These are phyloP conservation scores for Suaeda aralocaspica DNA, from an alignment of 148 eudicot species.

Conservation along the genomic window DNA sequence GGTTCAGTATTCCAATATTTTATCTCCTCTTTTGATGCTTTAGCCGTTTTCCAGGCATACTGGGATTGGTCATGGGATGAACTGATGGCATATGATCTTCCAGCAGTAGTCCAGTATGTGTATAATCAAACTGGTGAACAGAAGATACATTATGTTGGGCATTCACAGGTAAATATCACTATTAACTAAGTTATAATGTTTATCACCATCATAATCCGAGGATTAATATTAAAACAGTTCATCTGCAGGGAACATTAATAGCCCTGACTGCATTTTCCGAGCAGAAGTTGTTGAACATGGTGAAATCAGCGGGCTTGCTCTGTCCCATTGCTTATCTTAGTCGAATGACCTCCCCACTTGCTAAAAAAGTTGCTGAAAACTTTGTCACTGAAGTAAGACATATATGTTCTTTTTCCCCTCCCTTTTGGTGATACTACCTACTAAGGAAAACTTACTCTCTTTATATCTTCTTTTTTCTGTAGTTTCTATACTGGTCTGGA, in stretches of 20 bases:
- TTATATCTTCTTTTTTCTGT: background rate
- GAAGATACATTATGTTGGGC: slow-evolving; percentile 62
- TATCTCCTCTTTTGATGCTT: background rate
- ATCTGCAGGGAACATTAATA: slow-evolving; percentile 50
- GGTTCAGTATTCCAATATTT: no score
- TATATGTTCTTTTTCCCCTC: background rate
- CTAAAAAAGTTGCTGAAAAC: slow-evolving; percentile 45
- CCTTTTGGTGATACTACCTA: background rate
- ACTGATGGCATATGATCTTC: slow-evolving; percentile 50
- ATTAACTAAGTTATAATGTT: background rate
- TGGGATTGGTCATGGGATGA: slow-evolving; percentile 89
- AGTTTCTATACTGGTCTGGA: slow-evolving; percentile 46
- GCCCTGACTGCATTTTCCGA: slow-evolving; percentile 54
- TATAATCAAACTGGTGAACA: slow-evolving; percentile 42
- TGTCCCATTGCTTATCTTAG: slow-evolving; percentile 56
- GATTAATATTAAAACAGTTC: background rate
- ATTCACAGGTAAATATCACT: slow-evolving; percentile 46
- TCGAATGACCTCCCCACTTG: slow-evolving; percentile 58
- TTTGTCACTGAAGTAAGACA: slow-evolving; percentile 47
- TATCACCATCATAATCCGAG: background rate
- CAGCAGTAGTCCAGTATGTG: slow-evolving; percentile 40
- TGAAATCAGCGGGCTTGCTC: slow-evolving; percentile 49
- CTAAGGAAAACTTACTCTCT: background rate
- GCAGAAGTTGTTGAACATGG: slow-evolving; percentile 35
- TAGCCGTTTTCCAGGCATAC: slow-evolving; percentile 35